Evolutionary conservation across 805 yeast species (phyloP).

Genomic region (Yarrowia keelungensis): DNA sequence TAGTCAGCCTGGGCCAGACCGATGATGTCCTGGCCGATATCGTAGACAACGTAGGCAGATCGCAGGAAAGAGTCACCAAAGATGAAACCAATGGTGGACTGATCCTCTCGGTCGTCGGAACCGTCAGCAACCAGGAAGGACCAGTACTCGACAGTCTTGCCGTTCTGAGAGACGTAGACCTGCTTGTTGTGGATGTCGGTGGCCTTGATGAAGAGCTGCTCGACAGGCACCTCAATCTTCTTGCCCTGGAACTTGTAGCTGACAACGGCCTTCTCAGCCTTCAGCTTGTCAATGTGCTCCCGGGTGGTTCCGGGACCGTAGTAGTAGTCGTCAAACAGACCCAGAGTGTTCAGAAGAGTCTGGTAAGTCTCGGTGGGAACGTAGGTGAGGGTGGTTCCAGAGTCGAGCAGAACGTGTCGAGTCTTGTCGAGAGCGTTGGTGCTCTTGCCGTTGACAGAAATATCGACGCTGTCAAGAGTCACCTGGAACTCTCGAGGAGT

Average conservation of each 20-base stretch:
- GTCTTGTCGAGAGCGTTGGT: slow-evolving; percentile 49
- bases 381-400: slow-evolving; percentile 18
- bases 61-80: slow-evolving; percentile 70
- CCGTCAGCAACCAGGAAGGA: slow-evolving; percentile 2
- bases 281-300: slow-evolving; percentile 6
- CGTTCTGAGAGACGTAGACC: background rate
- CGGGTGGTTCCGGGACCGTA: slow-evolving; percentile 10
- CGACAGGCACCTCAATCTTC: slow-evolving; percentile 1
- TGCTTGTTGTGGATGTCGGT: background rate
- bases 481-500: slow-evolving; percentile 1
- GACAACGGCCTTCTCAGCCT: slow-evolving; percentile 1
- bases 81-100: background rate
- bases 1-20: slow-evolving; percentile 62
- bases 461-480: slow-evolving; percentile 40
- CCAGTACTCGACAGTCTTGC: slow-evolving; percentile 7
- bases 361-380: slow-evolving; percentile 12
- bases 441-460: slow-evolving; percentile 46
- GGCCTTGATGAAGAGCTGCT: background rate
- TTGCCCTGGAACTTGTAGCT: slow-evolving; percentile 32
- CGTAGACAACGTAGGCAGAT: slow-evolving; percentile 68
- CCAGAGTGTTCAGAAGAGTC: slow-evolving; percentile 16
- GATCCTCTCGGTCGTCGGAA: background rate
- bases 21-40: slow-evolving; percentile 61
- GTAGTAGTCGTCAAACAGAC: slow-evolving; percentile 26
- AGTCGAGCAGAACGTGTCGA: slow-evolving; percentile 63